Percentiles rank a stretch among this genome's conserved stretches.
Evolutionary conservation across 2,329 filamentous ascomycete species (phyloP).

Genomic region (Sclerotinia minor): DNA sequence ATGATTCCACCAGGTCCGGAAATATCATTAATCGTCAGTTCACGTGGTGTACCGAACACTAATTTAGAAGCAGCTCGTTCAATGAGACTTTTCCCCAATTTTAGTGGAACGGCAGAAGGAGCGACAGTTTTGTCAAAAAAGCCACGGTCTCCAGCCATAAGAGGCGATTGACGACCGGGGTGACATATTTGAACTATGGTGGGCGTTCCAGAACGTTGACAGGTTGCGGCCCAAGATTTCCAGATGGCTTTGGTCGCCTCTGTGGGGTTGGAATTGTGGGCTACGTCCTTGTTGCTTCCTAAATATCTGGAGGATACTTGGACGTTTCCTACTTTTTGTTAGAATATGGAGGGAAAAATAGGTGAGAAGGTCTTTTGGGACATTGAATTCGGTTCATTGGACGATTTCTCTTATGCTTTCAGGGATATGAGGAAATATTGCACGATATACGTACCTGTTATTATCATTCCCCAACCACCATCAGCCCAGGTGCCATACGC

Average conservation of each 20-base stretch:
- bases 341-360: not conserved
- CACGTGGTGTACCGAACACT: constrained; percentile 55
- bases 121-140: constrained; percentile 47
- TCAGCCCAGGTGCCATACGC: constrained; percentile 56
- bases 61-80: constrained; percentile 39
- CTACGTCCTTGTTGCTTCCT: constrained; percentile 2
- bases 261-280: constrained; percentile 36
- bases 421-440: not conserved
- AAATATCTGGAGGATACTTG: constrained; percentile 19
- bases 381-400: not conserved
- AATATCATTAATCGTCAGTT: constrained; percentile 57
- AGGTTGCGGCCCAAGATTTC: constrained; percentile 43
- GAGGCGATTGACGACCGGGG: constrained; percentile 49
- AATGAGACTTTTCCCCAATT: constrained; percentile 46
- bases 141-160: constrained; percentile 44
- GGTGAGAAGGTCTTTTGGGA: too few relatives aligned
- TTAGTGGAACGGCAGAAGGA: constrained; percentile 47
- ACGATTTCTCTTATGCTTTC: not conserved
- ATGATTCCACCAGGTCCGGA: constrained; percentile 42
- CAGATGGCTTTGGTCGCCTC: constrained; percentile 42
- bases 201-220: constrained; percentile 43
- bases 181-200: constrained; percentile 51
- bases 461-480: constrained; percentile 54
- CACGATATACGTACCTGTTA: constrained; percentile 45
- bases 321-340: constrained; percentile 4